These are phyloP conservation scores for Ophiocordyceps camponoti-floridani DNA, from an alignment of 2,329 filamentous ascomycete genomes.

Conservation along the genomic window DNA sequence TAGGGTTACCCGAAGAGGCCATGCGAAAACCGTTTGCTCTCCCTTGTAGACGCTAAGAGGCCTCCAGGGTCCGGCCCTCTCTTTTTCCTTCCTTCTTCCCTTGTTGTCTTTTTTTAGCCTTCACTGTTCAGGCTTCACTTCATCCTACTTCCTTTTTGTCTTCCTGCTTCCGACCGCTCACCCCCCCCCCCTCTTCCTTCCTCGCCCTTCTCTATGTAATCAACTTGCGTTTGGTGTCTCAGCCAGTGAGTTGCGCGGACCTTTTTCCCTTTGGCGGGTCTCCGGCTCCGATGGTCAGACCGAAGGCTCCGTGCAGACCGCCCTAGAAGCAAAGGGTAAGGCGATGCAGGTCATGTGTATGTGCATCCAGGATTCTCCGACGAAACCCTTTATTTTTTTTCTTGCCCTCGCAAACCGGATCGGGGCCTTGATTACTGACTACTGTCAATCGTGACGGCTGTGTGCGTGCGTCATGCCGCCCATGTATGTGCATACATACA, in stretches of 20 bases:
- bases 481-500: not conserved
- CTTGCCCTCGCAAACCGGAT: not conserved
- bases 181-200: not conserved
- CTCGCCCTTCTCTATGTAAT: not conserved
- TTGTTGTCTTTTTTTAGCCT: not conserved
- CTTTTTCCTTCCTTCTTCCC: not conserved
- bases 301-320: not conserved
- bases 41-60: not conserved
- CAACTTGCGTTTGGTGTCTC: not conserved
- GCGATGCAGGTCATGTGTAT: not conserved
- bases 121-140: not conserved
- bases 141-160: not conserved
- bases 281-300: not conserved
- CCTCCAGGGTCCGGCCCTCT: not conserved
- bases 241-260: too few relatives aligned
- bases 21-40: not conserved
- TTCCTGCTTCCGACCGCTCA: not conserved
- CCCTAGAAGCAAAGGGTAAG: not conserved
- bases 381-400: not conserved
- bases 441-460: too few relatives aligned
- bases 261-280: too few relatives aligned
- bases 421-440: too few relatives aligned
- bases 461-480: too few relatives aligned
- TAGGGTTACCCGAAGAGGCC: not conserved
- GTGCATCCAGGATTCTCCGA: not conserved